Evolutionary conservation across 495 filamentous ascomycete species (phyloP).

Genomic region (Lasiosphaeriaceae sp.): DNA sequence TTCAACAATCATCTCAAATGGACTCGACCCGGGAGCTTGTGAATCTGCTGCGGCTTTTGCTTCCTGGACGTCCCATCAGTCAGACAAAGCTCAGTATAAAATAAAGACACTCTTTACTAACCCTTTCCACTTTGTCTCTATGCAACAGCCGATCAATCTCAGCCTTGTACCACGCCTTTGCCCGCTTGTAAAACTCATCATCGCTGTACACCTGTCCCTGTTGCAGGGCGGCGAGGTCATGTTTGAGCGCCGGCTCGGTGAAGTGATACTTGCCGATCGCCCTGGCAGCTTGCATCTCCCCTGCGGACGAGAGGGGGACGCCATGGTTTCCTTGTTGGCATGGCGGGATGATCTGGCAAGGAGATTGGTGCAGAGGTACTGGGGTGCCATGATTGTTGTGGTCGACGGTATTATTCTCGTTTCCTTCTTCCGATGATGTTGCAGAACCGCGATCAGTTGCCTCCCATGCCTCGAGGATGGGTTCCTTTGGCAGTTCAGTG

Average conservation of each 20-base stretch:
- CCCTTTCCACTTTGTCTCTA: conserved; percentile 3
- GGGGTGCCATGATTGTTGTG: neutral
- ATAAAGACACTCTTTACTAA: neutral
- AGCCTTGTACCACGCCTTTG: conserved; percentile 30
- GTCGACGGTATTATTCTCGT: too few relatives aligned
- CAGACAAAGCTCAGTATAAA: neutral
- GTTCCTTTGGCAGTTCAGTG: neutral
- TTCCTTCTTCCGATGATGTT: too few relatives aligned
- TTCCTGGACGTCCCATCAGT: neutral
- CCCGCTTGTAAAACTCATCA: conserved; percentile 23
- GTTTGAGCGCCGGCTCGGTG: conserved; percentile 14
- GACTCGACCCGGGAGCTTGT: too few relatives aligned
- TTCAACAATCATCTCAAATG: too few relatives aligned
- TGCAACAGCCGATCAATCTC: conserved; percentile 24
- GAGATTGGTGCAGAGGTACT: neutral
- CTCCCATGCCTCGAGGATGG: neutral
- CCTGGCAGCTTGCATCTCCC: neutral
- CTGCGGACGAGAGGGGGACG: neutral
- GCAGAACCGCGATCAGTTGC: neutral
- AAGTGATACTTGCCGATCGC: conserved; percentile 16
- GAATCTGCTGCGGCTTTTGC: neutral
- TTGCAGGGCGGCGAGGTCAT: conserved; percentile 20
- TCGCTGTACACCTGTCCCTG: conserved; percentile 14
- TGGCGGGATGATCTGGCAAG: conserved; percentile 11
- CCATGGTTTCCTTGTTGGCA: conserved; percentile 16